A percentile compares a stretch with the other conserved stretches of the same genome.
These are phyloP conservation scores for Apodospora peruviana DNA, from an alignment of 495 filamentous ascomycete species.

Conservation along the genomic window DNA sequence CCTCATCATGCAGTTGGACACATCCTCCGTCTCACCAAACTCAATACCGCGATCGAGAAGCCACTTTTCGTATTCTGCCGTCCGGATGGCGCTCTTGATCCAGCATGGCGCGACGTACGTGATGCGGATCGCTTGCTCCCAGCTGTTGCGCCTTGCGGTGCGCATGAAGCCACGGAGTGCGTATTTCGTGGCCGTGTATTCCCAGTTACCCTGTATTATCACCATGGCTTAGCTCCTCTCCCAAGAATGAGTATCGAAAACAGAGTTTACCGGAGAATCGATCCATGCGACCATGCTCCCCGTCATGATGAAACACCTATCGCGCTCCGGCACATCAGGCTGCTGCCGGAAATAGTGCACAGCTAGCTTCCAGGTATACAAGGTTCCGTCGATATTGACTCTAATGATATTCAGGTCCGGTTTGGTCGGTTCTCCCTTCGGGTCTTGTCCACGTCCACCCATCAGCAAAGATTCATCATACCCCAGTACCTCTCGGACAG, in stretches of 20 bases:
- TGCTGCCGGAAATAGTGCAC: constrained; percentile 39
- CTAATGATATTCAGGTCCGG: constrained; percentile 36
- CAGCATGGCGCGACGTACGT: constrained; percentile 32
- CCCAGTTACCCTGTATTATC: constrained; percentile 21
- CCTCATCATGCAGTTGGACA: constrained; percentile 26
- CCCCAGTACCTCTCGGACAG: neutral
- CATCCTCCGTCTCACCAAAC: constrained; percentile 25
- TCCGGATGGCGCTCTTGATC: constrained; percentile 20
- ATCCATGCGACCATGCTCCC: constrained; percentile 27
- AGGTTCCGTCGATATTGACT: constrained; percentile 34
- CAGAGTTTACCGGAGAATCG: constrained; percentile 20
- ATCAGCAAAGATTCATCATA: neutral
- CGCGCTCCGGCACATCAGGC: constrained; percentile 23
- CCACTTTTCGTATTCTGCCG: constrained; percentile 16
- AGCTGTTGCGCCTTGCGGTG: constrained; percentile 13
- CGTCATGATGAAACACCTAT: constrained; percentile 29
- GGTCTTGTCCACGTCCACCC: constrained; percentile 20
- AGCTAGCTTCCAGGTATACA: constrained; percentile 40
- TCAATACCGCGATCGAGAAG: constrained; percentile 24
- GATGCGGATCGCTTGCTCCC: constrained; percentile 31
- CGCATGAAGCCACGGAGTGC: constrained; percentile 34
- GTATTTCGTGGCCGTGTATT: constrained; percentile 32
- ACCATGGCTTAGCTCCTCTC: constrained; percentile 1
- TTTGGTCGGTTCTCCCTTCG: constrained; percentile 26
- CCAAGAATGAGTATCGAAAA: neutral